Evolutionary conservation across 2,329 filamentous ascomycete genomes (phyloP).

Genomic region (Ascochyta lentis): DNA sequence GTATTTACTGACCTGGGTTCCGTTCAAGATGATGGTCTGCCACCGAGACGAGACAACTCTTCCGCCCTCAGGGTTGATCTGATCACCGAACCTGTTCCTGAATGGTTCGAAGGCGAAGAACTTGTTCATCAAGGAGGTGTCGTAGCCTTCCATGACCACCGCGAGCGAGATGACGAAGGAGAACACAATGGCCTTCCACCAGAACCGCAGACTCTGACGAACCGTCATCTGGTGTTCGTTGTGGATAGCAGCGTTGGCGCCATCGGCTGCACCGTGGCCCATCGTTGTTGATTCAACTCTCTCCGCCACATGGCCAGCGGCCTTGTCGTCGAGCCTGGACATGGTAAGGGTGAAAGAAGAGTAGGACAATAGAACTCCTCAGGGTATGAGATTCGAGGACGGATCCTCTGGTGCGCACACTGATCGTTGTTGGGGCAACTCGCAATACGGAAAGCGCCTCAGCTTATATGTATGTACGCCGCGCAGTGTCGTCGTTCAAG

Average conservation of each 20-base stretch:
- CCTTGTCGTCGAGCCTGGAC: slow-evolving; percentile 25
- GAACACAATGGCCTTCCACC: slow-evolving; percentile 84
- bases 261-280: slow-evolving; percentile 19
- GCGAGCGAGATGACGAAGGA: slow-evolving; percentile 82
- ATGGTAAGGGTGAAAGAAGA: slow-evolving; percentile 2
- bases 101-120: slow-evolving; percentile 64
- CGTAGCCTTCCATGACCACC: slow-evolving; percentile 89
- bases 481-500: slow-evolving; percentile 6
- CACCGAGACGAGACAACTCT: slow-evolving; percentile 50
- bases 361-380: neutral
- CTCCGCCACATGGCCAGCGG: slow-evolving; percentile 29
- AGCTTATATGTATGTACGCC: slow-evolving; percentile 16
- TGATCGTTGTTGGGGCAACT: neutral
- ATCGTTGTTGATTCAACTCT: slow-evolving; percentile 21
- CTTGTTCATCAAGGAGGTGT: slow-evolving; percentile 78
- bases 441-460: neutral
- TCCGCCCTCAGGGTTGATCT: slow-evolving; percentile 40
- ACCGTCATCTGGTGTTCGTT: slow-evolving; percentile 60
- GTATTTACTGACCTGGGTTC: slow-evolving; percentile 43
- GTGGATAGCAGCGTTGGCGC: slow-evolving; percentile 42
- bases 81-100: slow-evolving; percentile 49
- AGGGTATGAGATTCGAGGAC: slow-evolving; percentile 1
- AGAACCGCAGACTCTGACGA: slow-evolving; percentile 74
- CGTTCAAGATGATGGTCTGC: slow-evolving; percentile 54
- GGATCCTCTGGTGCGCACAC: slow-evolving; percentile 1